Conservation (phyloP, 169 alveolate genomes). For the Plasmodium gaboni region DNA sequence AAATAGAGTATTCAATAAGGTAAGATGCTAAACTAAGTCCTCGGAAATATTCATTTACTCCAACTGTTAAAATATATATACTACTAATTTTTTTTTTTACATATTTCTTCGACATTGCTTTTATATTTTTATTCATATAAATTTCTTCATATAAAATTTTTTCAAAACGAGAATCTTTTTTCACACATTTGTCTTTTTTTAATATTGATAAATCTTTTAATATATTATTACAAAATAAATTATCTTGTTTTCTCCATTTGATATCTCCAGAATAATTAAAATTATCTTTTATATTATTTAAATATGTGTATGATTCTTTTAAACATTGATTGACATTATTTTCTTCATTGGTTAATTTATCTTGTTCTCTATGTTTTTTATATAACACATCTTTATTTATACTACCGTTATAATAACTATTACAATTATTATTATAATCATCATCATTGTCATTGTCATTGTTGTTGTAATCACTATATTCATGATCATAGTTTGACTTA, state of each 20-base stretch:
- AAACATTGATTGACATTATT: background rate
- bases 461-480: too few relatives aligned
- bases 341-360: background rate
- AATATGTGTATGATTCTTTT: background rate
- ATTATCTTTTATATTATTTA: background rate
- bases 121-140: constrained; percentile 61
- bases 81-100: constrained; percentile 59
- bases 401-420: background rate
- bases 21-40: constrained; percentile 73
- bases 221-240: background rate
- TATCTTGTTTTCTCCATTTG: constrained; percentile 5
- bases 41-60: constrained; percentile 75
- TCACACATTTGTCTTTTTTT: constrained; percentile 13
- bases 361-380: background rate
- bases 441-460: too few relatives aligned
- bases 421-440: background rate
- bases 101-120: constrained; percentile 49
- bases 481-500: too few relatives aligned
- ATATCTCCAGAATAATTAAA: background rate
- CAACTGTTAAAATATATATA: constrained; percentile 70
- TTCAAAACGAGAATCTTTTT: constrained; percentile 45
- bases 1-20: constrained; percentile 63
- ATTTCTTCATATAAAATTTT: constrained; percentile 73
- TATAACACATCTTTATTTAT: background rate
- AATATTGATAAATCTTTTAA: constrained; percentile 36